A percentile compares a stretch with the other conserved stretches of the same genome.
These are phyloP conservation scores for Dicorynia guianensis DNA, from an alignment of 306 rosid species.

Conservation along the genomic window DNA sequence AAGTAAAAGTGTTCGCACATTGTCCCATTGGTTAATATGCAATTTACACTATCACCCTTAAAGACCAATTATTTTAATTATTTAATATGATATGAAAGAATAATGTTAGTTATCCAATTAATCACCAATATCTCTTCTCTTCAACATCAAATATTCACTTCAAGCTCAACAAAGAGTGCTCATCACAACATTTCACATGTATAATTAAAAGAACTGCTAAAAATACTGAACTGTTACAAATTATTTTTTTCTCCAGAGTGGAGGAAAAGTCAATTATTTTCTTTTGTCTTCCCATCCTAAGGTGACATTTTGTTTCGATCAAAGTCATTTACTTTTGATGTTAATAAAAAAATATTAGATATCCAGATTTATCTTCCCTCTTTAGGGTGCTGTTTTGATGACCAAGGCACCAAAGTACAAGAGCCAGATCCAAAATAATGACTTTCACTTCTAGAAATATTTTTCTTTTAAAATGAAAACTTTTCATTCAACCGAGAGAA, in stretches of 20 bases:
- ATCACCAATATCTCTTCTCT: constrained; percentile 5
- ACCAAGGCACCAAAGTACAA: background rate
- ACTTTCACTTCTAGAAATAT: background rate
- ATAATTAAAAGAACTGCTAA: constrained; percentile 8
- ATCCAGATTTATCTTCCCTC: background rate
- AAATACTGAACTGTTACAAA: background rate
- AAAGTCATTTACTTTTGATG: background rate
- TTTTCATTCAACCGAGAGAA: background rate
- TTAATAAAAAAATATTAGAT: background rate
- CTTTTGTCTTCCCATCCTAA: background rate
- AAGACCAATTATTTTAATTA: constrained; percentile 16
- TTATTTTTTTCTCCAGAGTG: background rate
- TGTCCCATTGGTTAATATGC: background rate
- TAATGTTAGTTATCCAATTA: constrained; percentile 7
- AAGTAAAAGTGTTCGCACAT: background rate
- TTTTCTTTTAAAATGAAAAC: background rate
- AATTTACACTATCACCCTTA: background rate
- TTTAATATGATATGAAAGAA: background rate
- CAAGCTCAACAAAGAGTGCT: constrained; percentile 18
- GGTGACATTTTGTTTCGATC: background rate
- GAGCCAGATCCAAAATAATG: background rate
- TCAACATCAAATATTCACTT: background rate
- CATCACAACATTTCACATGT: constrained; percentile 14
- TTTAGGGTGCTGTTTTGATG: background rate
- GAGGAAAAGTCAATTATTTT: background rate